Percentiles rank a stretch among this genome's conserved stretches.
Evolutionary conservation across 768 basidiomycete genomes (phyloP).

Genomic region (Kwoniella sp.): DNA sequence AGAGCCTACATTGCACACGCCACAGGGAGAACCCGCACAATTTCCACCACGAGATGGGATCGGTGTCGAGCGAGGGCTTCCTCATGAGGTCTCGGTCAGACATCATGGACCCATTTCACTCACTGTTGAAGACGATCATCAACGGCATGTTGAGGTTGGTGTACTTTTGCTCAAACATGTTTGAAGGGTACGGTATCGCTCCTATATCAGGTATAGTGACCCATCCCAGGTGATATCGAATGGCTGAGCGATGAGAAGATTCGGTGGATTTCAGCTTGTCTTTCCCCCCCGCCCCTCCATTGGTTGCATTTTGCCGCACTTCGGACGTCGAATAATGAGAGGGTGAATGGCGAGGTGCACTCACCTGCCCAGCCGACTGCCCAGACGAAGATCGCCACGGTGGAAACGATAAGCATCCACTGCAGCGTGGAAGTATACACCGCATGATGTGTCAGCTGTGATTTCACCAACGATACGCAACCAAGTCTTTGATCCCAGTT

Average conservation of each 20-base stretch:
- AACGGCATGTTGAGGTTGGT: slow-evolving; percentile 23
- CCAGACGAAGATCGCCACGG: slow-evolving; percentile 32
- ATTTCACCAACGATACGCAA: too few species aligned
- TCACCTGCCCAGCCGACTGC: slow-evolving; percentile 30
- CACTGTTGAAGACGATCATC: slow-evolving; percentile 30
- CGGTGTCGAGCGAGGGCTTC: not conserved
- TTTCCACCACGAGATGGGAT: too few species aligned
- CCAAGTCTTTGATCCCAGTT: not conserved
- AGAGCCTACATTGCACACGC: too few species aligned
- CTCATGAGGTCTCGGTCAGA: not conserved
- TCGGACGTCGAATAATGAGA: too few species aligned
- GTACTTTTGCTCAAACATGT: slow-evolving; percentile 29
- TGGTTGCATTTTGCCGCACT: too few species aligned
- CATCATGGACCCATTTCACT: too few species aligned
- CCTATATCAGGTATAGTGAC: slow-evolving; percentile 24
- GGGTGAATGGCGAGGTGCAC: slow-evolving; percentile 13
- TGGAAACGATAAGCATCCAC: slow-evolving; percentile 38
- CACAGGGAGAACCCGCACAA: not conserved
- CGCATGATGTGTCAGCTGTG: slow-evolving; percentile 5
- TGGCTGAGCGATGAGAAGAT: slow-evolving; percentile 1
- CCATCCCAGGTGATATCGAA: slow-evolving; percentile 41
- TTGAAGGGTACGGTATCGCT: slow-evolving; percentile 29
- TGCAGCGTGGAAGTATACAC: slow-evolving; percentile 1
- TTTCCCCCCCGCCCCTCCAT: too few species aligned
- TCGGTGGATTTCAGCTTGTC: too few species aligned